Conservation (phyloP, 192 early-diverging fungal genomes). For the Kickxella alabastrina region DNA sequence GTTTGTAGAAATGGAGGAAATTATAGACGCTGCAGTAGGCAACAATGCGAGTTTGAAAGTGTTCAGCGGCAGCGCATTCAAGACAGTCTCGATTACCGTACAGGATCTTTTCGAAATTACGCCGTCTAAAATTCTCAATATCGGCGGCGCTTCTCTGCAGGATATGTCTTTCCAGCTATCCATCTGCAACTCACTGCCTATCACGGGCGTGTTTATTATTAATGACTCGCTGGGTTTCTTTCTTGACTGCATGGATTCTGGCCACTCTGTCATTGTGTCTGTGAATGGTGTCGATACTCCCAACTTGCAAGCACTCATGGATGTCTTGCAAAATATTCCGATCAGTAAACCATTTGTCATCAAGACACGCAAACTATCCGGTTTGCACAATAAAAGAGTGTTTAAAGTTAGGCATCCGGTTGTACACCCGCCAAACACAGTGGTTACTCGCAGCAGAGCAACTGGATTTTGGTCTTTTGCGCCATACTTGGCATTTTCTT, state of each 20-base stretch:
- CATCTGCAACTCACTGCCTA: conserved; percentile 10
- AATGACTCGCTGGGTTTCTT: conserved; percentile 2
- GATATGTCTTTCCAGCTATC: conserved; percentile 69
- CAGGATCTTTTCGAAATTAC: conserved; percentile 73
- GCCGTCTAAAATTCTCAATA: conserved; percentile 72
- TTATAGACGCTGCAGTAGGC: conserved; percentile 61
- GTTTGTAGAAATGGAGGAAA: conserved; percentile 58
- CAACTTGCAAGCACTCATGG: too few species aligned
- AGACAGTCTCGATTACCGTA: conserved; percentile 45
- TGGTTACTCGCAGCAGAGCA: conserved; percentile 25
- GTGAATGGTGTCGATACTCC: conserved; percentile 14
- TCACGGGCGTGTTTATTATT: conserved; percentile 21
- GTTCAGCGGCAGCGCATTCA: conserved; percentile 52
- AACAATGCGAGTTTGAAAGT: conserved; percentile 52
- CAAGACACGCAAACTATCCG: conserved; percentile 53
- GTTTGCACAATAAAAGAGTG: conserved; percentile 64
- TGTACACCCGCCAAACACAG: not conserved
- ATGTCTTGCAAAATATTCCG: too few species aligned
- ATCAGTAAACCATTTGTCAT: too few species aligned
- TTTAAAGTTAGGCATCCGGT: conserved; percentile 58
- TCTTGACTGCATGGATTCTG: not conserved
- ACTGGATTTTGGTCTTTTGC: conserved; percentile 37
- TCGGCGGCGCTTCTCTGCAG: conserved; percentile 73
- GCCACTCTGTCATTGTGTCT: conserved; percentile 10
- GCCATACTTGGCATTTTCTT: conserved; percentile 5